A percentile compares a stretch with the other conserved stretches of the same genome.
These are phyloP conservation scores for Aspergillus brunneoviolaceus DNA, from an alignment of 2,329 filamentous ascomycete genomes.

Conservation along the genomic window DNA sequence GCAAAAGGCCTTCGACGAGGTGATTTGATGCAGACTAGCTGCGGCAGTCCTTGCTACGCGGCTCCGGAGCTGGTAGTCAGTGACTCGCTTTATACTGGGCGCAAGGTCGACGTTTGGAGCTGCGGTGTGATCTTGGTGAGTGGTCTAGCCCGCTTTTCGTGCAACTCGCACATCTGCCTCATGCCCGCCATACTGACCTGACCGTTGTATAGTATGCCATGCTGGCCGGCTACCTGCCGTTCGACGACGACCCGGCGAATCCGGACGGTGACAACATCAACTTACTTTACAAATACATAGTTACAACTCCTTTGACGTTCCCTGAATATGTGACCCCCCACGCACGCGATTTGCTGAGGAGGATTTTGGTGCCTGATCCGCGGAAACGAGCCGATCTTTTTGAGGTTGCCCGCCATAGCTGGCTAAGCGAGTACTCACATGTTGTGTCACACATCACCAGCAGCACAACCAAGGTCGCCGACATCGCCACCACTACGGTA, in stretches of 20 bases:
- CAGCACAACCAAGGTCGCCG: slow-evolving; percentile 80
- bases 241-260: slow-evolving; percentile 97
- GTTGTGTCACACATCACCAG: slow-evolving; percentile 97
- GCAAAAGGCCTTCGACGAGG: slow-evolving; percentile 76
- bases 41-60: slow-evolving; percentile 95
- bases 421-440: slow-evolving; percentile 95
- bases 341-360: slow-evolving; percentile 83
- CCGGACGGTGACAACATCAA: slow-evolving; percentile 99
- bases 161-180: no score
- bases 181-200: not conserved
- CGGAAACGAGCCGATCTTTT: slow-evolving; percentile 93
- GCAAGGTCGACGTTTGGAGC: slow-evolving; percentile 99
- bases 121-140: slow-evolving; percentile 96
- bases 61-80: slow-evolving; percentile 96
- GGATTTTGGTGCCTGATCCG: slow-evolving; percentile 93
- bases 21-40: slow-evolving; percentile 98
- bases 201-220: slow-evolving; percentile 77
- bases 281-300: slow-evolving; percentile 97
- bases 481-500: slow-evolving; percentile 78
- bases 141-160: slow-evolving; percentile 20
- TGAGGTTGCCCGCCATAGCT: slow-evolving; percentile 95
- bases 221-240: slow-evolving; percentile 95
- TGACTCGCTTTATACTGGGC: slow-evolving; percentile 93
- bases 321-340: slow-evolving; percentile 98
- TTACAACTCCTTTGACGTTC: slow-evolving; percentile 93